These are phyloP conservation scores for Echites panduratus DNA, from an alignment of 257 asterid species.

Conservation along the genomic window DNA sequence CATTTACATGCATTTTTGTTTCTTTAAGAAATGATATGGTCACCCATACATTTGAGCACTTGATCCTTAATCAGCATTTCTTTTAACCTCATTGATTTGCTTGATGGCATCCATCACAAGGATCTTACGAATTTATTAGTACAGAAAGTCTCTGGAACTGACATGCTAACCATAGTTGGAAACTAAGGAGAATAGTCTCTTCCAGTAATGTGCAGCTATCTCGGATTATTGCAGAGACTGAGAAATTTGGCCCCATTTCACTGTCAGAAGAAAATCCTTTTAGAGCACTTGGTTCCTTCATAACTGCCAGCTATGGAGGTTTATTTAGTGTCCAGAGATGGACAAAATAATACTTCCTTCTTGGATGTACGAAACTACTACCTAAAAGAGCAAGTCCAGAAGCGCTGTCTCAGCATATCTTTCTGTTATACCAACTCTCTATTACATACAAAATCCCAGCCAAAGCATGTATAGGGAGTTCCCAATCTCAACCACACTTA, in stretches of 20 bases:
- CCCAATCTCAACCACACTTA: neutral
- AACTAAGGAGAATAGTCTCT: too few relatives aligned
- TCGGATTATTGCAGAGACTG: neutral
- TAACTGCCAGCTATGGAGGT: neutral
- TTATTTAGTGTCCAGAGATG: neutral
- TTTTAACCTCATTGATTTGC: neutral
- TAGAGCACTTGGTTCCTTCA: too few relatives aligned
- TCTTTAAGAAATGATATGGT: too few relatives aligned
- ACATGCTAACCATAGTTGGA: too few relatives aligned
- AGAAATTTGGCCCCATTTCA: neutral
- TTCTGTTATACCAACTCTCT: too few relatives aligned
- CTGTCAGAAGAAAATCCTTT: neutral
- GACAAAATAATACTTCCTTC: neutral
- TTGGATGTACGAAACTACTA: neutral
- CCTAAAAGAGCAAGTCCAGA: neutral
- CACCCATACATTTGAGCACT: too few relatives aligned
- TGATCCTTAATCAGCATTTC: too few relatives aligned
- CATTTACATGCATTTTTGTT: too few relatives aligned
- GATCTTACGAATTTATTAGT: too few relatives aligned
- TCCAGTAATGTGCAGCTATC: neutral
- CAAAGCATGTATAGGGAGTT: too few relatives aligned
- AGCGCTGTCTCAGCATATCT: neutral
- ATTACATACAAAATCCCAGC: neutral
- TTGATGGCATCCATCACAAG: neutral
- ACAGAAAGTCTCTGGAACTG: too few relatives aligned